Evolutionary conservation across 768 basidiomycete species (phyloP).

Genomic region (Exsudoporus frostii): DNA sequence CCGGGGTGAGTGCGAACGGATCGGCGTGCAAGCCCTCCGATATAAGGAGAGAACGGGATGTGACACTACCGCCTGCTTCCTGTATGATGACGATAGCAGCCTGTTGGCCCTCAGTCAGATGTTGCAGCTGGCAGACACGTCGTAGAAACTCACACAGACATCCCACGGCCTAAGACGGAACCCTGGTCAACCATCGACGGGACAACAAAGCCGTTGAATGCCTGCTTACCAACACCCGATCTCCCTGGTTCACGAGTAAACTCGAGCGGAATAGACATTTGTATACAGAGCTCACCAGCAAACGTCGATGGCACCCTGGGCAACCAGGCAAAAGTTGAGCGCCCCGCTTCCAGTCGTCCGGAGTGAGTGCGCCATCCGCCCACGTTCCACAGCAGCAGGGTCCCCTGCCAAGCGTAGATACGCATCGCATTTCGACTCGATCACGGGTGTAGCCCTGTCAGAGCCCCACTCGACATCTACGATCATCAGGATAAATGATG

Average conservation of each 20-base stretch:
- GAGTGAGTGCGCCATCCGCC: conserved; percentile 82
- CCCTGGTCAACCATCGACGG: neutral
- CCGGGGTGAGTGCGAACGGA: conserved; percentile 63
- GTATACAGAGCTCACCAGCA: conserved; percentile 61
- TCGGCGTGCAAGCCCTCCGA: conserved; percentile 26
- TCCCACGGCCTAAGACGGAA: conserved; percentile 65
- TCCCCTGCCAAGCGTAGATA: conserved; percentile 76
- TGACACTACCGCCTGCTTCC: conserved; percentile 81
- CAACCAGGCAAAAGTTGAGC: conserved; percentile 80
- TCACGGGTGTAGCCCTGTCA: conserved; percentile 56
- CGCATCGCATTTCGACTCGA: conserved; percentile 59
- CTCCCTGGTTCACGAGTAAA: conserved; percentile 49
- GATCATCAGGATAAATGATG: neutral
- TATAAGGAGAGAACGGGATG: conserved; percentile 50
- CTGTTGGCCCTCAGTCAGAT: conserved; percentile 21
- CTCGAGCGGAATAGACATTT: neutral
- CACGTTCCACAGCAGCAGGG: conserved; percentile 50
- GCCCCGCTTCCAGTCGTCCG: conserved; percentile 83
- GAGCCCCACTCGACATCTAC: conserved; percentile 87
- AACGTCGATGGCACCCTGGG: conserved; percentile 82
- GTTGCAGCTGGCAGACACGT: neutral
- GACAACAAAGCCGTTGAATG: neutral
- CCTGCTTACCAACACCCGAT: conserved; percentile 64
- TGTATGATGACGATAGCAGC: conserved; percentile 88
- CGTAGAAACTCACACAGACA: conserved; percentile 54